Evolutionary conservation across 2,329 filamentous ascomycete species (phyloP).

Genomic region (Cercospora brassicicola): DNA sequence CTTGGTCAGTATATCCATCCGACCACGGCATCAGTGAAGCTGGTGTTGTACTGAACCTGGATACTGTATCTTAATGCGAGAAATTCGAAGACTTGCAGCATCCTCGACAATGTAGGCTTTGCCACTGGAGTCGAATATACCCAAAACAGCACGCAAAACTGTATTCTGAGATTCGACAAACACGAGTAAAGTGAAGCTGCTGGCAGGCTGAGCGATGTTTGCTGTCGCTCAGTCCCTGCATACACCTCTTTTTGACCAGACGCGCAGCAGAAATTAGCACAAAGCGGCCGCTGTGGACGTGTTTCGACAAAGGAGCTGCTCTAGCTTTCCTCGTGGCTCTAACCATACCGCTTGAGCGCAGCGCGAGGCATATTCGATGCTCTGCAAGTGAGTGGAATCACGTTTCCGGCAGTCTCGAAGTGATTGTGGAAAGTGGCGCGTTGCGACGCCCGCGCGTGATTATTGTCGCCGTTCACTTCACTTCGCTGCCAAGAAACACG

Average conservation of each 20-base stretch:
- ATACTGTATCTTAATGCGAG: neutral
- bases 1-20: neutral
- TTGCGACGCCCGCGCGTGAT: neutral
- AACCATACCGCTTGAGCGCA: neutral
- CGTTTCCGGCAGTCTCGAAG: neutral
- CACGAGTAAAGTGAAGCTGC: neutral
- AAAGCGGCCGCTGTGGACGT: neutral
- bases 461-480: neutral
- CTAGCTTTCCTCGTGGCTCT: neutral
- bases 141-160: neutral
- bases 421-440: neutral
- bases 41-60: neutral
- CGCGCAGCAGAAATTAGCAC: neutral
- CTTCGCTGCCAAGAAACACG: conserved; percentile 2
- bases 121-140: neutral
- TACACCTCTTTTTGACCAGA: neutral
- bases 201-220: neutral
- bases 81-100: neutral
- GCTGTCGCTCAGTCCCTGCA: neutral
- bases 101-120: neutral
- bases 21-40: neutral
- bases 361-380: neutral
- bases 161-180: neutral
- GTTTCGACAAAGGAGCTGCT: neutral
- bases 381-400: neutral